phyloP scores from a whole-genome alignment of 2,329 filamentous ascomycete species.

The Fulvia fulva region DNA sequence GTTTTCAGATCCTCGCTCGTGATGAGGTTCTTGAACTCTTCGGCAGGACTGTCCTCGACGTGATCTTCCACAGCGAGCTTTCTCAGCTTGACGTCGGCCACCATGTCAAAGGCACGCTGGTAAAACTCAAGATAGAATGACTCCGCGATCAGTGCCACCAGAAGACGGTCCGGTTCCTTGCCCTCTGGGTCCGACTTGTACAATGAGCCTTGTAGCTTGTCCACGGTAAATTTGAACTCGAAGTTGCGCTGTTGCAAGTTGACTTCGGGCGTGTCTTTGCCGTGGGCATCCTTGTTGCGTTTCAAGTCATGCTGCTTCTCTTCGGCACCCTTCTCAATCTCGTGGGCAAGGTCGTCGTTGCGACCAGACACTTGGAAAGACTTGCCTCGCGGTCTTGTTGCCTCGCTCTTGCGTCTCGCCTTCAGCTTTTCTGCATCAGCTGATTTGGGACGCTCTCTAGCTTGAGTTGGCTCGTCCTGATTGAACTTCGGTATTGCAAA shows the following conservation, averaged over 20 bases:
- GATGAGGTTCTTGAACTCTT: conserved; percentile 96
- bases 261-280: conserved; percentile 41
- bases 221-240: conserved; percentile 94
- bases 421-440: conserved; percentile 38
- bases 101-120: conserved; percentile 86
- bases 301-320: conserved; percentile 48
- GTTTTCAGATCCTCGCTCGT: conserved; percentile 73
- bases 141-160: conserved; percentile 89
- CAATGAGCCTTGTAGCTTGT: conserved; percentile 86
- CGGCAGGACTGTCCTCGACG: conserved; percentile 76
- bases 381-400: conserved; percentile 58
- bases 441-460: conserved; percentile 33
- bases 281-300: conserved; percentile 42
- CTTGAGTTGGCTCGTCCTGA: conserved; percentile 13
- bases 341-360: conserved; percentile 70
- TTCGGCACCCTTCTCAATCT: conserved; percentile 53
- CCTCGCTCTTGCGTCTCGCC: conserved; percentile 34
- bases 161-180: conserved; percentile 68
- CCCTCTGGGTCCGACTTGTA: conserved; percentile 81
- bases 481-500: conserved; percentile 86
- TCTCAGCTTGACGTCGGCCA: conserved; percentile 81
- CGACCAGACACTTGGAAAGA: conserved; percentile 68
- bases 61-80: conserved; percentile 91
- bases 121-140: conserved; percentile 84
- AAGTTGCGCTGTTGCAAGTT: conserved; percentile 87